Conservation (phyloP, 1,139 yeast genomes). For the Saccharomyces hybrid region DNA sequence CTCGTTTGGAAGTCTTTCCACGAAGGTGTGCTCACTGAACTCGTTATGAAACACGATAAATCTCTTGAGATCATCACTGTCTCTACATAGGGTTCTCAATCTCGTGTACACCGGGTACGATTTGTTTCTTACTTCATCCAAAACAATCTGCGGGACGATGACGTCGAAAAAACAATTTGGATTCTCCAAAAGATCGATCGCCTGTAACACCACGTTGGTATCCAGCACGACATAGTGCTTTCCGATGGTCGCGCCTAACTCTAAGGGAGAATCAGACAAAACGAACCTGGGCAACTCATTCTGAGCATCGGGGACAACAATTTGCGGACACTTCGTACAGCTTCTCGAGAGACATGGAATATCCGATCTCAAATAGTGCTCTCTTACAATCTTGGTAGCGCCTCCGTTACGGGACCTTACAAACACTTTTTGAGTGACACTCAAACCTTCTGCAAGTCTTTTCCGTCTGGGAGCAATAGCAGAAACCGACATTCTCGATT, state of each 20-base stretch:
- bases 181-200: constrained; percentile 83
- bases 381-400: constrained; percentile 86
- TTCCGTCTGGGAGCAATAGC: constrained; percentile 18
- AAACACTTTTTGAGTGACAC: constrained; percentile 84
- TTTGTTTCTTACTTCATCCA: constrained; percentile 86
- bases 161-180: constrained; percentile 77
- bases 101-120: constrained; percentile 86
- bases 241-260: constrained; percentile 36
- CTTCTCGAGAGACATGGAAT: constrained; percentile 80
- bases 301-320: constrained; percentile 35
- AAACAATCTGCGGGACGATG: constrained; percentile 84
- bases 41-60: constrained; percentile 92
- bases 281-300: constrained; percentile 41
- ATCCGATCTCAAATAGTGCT: constrained; percentile 85
- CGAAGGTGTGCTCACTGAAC: constrained; percentile 65
- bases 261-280: constrained; percentile 30
- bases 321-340: constrained; percentile 50
- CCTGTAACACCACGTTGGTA: constrained; percentile 80
- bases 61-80: constrained; percentile 63
- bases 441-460: constrained; percentile 42
- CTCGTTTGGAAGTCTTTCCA: constrained; percentile 57
- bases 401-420: constrained; percentile 86
- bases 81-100: constrained; percentile 58
- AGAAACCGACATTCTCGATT: not conserved
- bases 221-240: constrained; percentile 79